Evolutionary conservation across 2,329 filamentous ascomycete species (phyloP).

Genomic region (Colletotrichum abscissum): DNA sequence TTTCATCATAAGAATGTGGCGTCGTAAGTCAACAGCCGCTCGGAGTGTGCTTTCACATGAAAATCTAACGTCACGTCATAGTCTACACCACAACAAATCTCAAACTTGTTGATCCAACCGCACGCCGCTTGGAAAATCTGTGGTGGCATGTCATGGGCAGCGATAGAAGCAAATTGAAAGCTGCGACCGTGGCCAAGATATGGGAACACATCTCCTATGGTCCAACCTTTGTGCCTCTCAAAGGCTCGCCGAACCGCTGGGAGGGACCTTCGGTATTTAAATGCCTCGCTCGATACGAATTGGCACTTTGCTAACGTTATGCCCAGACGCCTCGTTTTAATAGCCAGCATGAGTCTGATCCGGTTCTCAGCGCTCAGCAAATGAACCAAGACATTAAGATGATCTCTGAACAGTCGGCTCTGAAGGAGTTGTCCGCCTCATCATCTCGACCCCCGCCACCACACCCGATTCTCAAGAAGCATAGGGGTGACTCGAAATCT

Average conservation of each 20-base stretch:
- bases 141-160: constrained; percentile 77
- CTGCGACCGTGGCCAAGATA: constrained; percentile 63
- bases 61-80: constrained; percentile 41
- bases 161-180: constrained; percentile 63
- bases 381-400: constrained; percentile 23
- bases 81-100: constrained; percentile 72
- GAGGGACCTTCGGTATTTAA: constrained; percentile 59
- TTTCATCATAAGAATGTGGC: constrained; percentile 36
- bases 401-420: constrained; percentile 38
- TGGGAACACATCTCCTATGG: constrained; percentile 70
- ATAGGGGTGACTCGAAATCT: constrained; percentile 62
- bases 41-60: background rate
- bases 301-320: constrained; percentile 17
- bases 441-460: constrained; percentile 60
- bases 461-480: constrained; percentile 71
- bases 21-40: constrained; percentile 27
- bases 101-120: constrained; percentile 70
- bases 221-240: constrained; percentile 66
- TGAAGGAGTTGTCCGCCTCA: constrained; percentile 48
- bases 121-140: constrained; percentile 71
- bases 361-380: constrained; percentile 27
- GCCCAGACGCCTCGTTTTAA: constrained; percentile 35
- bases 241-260: constrained; percentile 64
- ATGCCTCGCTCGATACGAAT: constrained; percentile 10
- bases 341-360: constrained; percentile 35